Base-by-base conservation (phyloP, 2,329 filamentous ascomycete genomes). In the Fusarium austroafricanum region DNA sequence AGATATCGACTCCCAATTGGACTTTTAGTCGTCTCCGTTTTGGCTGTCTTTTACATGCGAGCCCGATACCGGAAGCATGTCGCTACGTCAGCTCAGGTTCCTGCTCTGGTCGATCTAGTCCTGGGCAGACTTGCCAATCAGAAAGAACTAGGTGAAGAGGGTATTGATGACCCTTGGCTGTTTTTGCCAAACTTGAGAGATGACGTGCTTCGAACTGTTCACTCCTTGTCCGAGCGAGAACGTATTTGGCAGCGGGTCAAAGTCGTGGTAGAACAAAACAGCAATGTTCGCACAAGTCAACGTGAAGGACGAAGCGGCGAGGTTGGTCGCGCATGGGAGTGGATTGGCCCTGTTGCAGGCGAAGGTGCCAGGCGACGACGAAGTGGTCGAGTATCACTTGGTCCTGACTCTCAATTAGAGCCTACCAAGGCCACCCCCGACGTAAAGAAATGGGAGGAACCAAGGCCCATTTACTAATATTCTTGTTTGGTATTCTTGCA, bases 141-240 rank as follows among this genome's bases (percentile, higher is more conserved):
- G 77, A 96, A 95, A 62, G 90, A 92, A 65, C 81, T 95, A n/a
- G 90, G 94, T 65, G 89, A 88, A 78, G 76, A 89, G 76, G 78
- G 85, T 77, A 62, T 90, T 51, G 87, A 89, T 18, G 94, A 97
- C 65, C 85, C 90, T 2, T 97, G 92, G 81, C 87, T 99, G 65
- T 92, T 93, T 75, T 87, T 97, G 71, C 92, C 92, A 1, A 96
- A 98, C 76, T 82, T 99, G 54, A 86, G 96, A 61, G 96, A 99
- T 75, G 95, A 98, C 75, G 90, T 99, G 5, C 83, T 99, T 38
- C 86, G 95, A 20, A 88, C 91, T 28, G 90, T 97, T 64, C 93
- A 97, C 77, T 90, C 87, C 5, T 85, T 94, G 20, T 84, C 85
- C 10, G 88, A 94, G 72, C 86, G 96, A 37, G 91, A 96, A 75